Conservation (phyloP, 78 protist species). For the Dictyostelium capitatum region DNA sequence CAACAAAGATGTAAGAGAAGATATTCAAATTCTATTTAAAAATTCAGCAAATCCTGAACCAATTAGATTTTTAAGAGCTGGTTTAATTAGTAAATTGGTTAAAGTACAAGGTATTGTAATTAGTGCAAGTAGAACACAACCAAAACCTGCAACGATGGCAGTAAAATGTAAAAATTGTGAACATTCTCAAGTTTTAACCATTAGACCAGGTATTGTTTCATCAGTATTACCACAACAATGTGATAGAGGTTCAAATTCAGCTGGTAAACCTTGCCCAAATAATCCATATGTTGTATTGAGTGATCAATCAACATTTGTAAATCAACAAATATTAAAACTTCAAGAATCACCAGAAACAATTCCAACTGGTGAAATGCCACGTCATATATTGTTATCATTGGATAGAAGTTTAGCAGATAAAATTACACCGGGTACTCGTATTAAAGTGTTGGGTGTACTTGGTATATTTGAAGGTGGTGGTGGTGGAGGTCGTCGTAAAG, state of each 20-base stretch:
- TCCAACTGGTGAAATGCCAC: conserved; percentile 99
- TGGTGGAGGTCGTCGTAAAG: conserved; percentile 1
- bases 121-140: conserved; percentile 85
- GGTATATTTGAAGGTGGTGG: conserved; percentile 72
- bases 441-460: conserved; percentile 92
- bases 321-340: conserved; percentile 95
- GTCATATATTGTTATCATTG: conserved; percentile 91
- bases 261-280: conserved; percentile 83
- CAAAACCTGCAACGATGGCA: conserved; percentile 84
- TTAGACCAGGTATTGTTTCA: conserved; percentile 88
- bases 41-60: conserved; percentile 38
- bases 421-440: conserved; percentile 95
- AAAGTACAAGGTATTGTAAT: conserved; percentile 94
- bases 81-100: conserved; percentile 86
- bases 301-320: conserved; percentile 89
- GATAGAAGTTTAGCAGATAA: conserved; percentile 92
- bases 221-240: conserved; percentile 90
- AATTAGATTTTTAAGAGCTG: conserved; percentile 86
- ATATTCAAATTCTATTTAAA: conserved; percentile 84
- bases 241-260: conserved; percentile 32
- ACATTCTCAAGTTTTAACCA: not conserved
- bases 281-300: conserved; percentile 92
- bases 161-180: conserved; percentile 87
- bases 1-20: conserved; percentile 20
- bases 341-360: conserved; percentile 99